Percentiles rank a stretch among this genome's conserved stretches.
phyloP scores from a whole-genome alignment of 768 basidiomycete species.

The Porphyrellus cyaneotinctus region DNA sequence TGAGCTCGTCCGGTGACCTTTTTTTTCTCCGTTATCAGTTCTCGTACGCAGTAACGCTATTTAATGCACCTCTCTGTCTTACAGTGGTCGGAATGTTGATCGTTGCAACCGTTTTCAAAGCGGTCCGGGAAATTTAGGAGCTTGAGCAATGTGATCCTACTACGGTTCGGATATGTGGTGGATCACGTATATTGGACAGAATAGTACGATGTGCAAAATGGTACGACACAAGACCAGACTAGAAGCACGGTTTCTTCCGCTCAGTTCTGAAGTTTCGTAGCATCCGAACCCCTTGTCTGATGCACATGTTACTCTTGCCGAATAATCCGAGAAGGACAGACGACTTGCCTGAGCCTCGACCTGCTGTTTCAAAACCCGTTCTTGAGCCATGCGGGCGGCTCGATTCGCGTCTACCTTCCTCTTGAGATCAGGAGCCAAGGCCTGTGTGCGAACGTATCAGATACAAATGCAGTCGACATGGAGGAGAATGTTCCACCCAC shows the following conservation, averaged over 20 bases:
- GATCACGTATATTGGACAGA: too few relatives aligned
- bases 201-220: neutral
- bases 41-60: conserved; percentile 7
- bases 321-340: conserved; percentile 3
- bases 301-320: conserved; percentile 1
- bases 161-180: too few relatives aligned
- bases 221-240: neutral
- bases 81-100: neutral
- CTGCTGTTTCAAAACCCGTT: conserved; percentile 50
- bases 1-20: too few relatives aligned
- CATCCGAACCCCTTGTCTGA: conserved; percentile 26
- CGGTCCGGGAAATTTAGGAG: too few relatives aligned
- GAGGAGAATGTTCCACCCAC: conserved; percentile 18
- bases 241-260: neutral
- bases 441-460: conserved; percentile 32
- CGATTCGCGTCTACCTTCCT: conserved; percentile 60
- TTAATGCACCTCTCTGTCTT: neutral
- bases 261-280: conserved; percentile 27
- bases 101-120: too few relatives aligned
- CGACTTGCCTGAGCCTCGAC: conserved; percentile 48
- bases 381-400: conserved; percentile 48
- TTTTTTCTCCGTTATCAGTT: neutral
- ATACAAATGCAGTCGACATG: neutral
- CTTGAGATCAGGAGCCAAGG: conserved; percentile 61
- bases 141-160: too few relatives aligned